Evolutionary conservation across 768 basidiomycete species (phyloP), one percentile per base, ranked within the genome.

Genomic region (Rhodotorula toruloides): DNA sequence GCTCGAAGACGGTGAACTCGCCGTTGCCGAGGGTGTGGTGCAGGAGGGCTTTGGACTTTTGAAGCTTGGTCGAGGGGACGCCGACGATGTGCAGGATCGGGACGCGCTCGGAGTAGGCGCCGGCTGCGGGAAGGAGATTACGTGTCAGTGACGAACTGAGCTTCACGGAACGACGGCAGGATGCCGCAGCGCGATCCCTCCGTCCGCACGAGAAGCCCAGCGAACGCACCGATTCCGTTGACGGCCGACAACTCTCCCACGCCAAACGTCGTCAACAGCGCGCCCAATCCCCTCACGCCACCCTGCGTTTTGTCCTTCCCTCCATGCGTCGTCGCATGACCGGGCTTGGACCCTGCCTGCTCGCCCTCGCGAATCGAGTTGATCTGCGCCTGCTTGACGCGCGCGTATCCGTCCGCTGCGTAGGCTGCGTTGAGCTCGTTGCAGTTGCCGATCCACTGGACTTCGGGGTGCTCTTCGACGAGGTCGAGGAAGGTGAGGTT

Each of bases 241-340:
- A 88, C 85, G 8, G 91, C 91, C 46, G 87, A 88, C 49, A 94
- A 79, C 76, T 96, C 92, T 22, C 92, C 92, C n/a, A 96, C 92
- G 60, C 92, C 92, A 70, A 92, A 94, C 4, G 80, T 96, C 17
- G 92, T 94, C 1, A 71, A 44, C 8, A 67, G 43, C 12, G 60
- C 63, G 11, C 60, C 67, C 16, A 70, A 53, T 9, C 71, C 71
- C 5, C 50, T 47, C 12, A 72, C 71, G 7, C 63, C 71, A 22
- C 71, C 71, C 43, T 68, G 71, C 6, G 71, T 65, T 37, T 65
- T 68, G 40, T 60, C 44, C 27, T 50, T 34, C 12, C 61, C 56
- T 21, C 39, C 39, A 1, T 22, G 3, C n/a, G 10, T 50, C 53
- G 47, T 12, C 27, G 54, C 40, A n/a, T 17, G 12, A 3, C 70